These are phyloP conservation scores for Cladophialophora bantiana DNA, from an alignment of 2,329 filamentous ascomycete species.

Conservation along the genomic window DNA sequence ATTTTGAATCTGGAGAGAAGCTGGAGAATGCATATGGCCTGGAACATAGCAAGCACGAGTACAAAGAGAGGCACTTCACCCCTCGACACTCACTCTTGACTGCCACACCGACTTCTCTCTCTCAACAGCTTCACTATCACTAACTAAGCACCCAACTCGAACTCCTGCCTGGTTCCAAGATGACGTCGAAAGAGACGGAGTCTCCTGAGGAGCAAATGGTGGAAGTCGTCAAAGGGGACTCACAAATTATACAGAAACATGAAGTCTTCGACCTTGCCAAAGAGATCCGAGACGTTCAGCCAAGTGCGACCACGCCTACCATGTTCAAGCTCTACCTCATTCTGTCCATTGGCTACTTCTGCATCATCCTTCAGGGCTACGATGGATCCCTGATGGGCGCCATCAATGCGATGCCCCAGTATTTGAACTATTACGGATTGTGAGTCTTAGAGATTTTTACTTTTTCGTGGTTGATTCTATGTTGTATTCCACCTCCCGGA, in stretches of 20 bases:
- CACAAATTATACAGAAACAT: neutral
- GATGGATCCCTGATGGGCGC: constrained; percentile 59
- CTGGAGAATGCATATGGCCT: constrained; percentile 6
- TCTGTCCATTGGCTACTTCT: constrained; percentile 1
- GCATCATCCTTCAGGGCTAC: constrained; percentile 48
- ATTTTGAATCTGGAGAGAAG: neutral
- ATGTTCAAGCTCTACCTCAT: constrained; percentile 6
- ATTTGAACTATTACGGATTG: constrained; percentile 54
- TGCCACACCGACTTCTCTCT: neutral
- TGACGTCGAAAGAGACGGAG: neutral
- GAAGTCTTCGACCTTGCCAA: neutral
- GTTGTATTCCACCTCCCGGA: neutral
- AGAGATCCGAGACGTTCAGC: neutral
- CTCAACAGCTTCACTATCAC: neutral
- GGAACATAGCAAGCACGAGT: neutral
- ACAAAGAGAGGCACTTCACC: constrained; percentile 1
- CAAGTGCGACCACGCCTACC: neutral
- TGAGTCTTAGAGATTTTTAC: neutral
- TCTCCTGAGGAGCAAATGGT: neutral
- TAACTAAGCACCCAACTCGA: neutral
- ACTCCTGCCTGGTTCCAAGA: neutral
- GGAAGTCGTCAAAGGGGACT: neutral
- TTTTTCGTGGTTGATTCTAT: neutral
- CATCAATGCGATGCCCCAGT: constrained; percentile 57
- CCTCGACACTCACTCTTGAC: neutral